phyloP scores from a whole-genome alignment of 805 yeast genomes.

The Wickerhamiella qilinensis region DNA sequence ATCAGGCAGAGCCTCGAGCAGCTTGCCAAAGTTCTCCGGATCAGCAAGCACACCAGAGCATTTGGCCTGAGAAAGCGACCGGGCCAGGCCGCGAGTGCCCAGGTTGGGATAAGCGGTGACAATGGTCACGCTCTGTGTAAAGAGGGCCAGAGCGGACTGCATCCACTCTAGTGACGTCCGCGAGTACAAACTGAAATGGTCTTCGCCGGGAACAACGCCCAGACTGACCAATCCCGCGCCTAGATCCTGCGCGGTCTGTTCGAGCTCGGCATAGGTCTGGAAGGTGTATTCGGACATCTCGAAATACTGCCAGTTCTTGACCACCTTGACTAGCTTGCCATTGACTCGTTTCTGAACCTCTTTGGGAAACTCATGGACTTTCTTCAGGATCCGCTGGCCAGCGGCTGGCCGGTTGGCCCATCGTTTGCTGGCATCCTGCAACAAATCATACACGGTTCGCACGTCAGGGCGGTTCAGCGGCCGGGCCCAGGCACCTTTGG shows the following conservation, averaged over 20 bases:
- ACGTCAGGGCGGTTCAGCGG: slow-evolving; percentile 47
- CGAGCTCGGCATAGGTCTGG: slow-evolving; percentile 44
- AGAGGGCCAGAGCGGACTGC: slow-evolving; percentile 67
- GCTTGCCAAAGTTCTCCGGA: slow-evolving; percentile 46
- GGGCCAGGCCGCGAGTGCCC: slow-evolving; percentile 35
- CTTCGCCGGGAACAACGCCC: slow-evolving; percentile 53
- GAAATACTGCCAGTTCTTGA: slow-evolving; percentile 77
- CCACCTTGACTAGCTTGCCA: slow-evolving; percentile 55
- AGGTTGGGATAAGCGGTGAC: slow-evolving; percentile 67
- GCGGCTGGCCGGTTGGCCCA: slow-evolving; percentile 40
- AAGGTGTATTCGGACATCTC: slow-evolving; percentile 62
- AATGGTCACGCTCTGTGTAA: slow-evolving; percentile 63
- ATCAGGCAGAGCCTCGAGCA: slow-evolving; percentile 50
- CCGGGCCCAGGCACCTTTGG: slow-evolving; percentile 29
- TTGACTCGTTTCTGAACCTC: slow-evolving; percentile 57
- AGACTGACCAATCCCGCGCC: slow-evolving; percentile 64
- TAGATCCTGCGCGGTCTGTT: slow-evolving; percentile 30
- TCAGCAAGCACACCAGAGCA: slow-evolving; percentile 73
- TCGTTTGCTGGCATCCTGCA: slow-evolving; percentile 42
- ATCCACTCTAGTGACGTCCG: slow-evolving; percentile 85
- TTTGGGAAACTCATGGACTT: slow-evolving; percentile 61
- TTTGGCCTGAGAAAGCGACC: slow-evolving; percentile 69
- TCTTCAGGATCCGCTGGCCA: slow-evolving; percentile 66
- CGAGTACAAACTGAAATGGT: slow-evolving; percentile 71
- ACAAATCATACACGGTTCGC: slow-evolving; percentile 48